Conservation (phyloP, 2,329 filamentous ascomycete species). For the Akanthomyces uredinophilus region DNA sequence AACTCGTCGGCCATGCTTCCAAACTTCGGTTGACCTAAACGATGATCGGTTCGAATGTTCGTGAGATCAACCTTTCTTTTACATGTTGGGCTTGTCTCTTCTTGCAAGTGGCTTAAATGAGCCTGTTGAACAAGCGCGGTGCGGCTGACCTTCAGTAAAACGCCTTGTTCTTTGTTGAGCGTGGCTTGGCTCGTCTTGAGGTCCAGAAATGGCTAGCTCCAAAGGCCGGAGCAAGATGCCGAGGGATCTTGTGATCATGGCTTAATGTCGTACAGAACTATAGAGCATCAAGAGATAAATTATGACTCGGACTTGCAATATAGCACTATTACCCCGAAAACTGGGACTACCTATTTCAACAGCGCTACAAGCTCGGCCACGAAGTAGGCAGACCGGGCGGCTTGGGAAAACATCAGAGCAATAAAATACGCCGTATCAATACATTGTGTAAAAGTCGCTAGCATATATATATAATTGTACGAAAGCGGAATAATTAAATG, state of each 20-base stretch:
- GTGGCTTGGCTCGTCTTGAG: slow-evolving; percentile 4
- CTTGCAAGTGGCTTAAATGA: neutral
- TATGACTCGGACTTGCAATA: neutral
- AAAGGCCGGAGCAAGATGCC: neutral
- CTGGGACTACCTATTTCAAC: neutral
- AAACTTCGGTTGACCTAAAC: no score
- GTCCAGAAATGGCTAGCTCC: neutral
- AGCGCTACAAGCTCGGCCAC: neutral
- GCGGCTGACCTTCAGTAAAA: slow-evolving; percentile 1
- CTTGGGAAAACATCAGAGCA: neutral
- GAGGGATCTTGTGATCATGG: neutral
- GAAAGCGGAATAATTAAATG: neutral
- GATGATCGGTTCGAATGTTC: neutral
- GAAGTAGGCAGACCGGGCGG: no score
- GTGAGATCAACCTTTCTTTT: neutral
- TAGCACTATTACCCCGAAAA: neutral
- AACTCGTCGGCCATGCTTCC: neutral
- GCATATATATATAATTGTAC: neutral
- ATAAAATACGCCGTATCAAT: neutral
- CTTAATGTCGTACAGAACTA: neutral
- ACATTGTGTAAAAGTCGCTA: neutral
- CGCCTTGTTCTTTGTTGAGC: neutral
- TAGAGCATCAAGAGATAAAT: neutral
- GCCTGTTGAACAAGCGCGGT: neutral
- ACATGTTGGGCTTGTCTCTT: neutral